phyloP scores from a whole-genome alignment of 768 basidiomycete species.

The Panellus pusillus region DNA sequence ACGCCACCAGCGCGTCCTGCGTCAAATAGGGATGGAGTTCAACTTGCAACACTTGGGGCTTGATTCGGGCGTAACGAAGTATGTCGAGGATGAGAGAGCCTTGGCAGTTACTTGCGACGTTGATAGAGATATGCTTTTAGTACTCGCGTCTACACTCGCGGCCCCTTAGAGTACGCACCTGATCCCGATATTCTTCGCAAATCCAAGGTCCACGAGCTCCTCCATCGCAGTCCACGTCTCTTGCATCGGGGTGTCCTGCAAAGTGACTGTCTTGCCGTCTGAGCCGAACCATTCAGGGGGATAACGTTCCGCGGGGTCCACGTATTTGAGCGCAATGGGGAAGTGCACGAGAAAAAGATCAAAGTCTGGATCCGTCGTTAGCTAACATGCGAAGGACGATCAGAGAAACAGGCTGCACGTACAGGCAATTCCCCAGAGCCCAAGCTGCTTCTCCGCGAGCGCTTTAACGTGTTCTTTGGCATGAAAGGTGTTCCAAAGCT shows the following conservation, averaged over 20 bases:
- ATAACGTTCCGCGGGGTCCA: slow-evolving; percentile 73
- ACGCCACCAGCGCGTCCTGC: slow-evolving; percentile 54
- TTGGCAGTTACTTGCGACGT: slow-evolving; percentile 60
- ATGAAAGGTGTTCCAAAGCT: slow-evolving; percentile 92
- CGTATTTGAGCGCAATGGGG: slow-evolving; percentile 79
- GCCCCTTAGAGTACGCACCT: too few relatives aligned
- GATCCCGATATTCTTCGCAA: slow-evolving; percentile 80
- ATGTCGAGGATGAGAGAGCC: slow-evolving; percentile 75
- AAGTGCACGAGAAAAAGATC: slow-evolving; percentile 85
- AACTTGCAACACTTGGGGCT: slow-evolving; percentile 70
- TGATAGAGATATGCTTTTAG: slow-evolving; percentile 3
- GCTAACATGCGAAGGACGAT: too few relatives aligned
- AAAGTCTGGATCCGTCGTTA: too few relatives aligned
- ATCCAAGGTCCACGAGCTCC: slow-evolving; percentile 65
- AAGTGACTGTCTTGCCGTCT: slow-evolving; percentile 46
- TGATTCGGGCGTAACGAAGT: slow-evolving; percentile 72
- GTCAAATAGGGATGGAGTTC: slow-evolving; percentile 73
- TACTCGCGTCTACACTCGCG: neutral
- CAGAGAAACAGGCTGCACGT: too few relatives aligned
- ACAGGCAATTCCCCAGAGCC: slow-evolving; percentile 73
- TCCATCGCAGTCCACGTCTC: slow-evolving; percentile 89
- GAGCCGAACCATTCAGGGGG: slow-evolving; percentile 83
- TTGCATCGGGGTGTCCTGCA: slow-evolving; percentile 65
- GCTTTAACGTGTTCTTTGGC: slow-evolving; percentile 67
- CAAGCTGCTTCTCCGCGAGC: slow-evolving; percentile 62